phyloP scores from a whole-genome alignment of 164 flowering plant genomes.

The Nymphaea colorata region DNA sequence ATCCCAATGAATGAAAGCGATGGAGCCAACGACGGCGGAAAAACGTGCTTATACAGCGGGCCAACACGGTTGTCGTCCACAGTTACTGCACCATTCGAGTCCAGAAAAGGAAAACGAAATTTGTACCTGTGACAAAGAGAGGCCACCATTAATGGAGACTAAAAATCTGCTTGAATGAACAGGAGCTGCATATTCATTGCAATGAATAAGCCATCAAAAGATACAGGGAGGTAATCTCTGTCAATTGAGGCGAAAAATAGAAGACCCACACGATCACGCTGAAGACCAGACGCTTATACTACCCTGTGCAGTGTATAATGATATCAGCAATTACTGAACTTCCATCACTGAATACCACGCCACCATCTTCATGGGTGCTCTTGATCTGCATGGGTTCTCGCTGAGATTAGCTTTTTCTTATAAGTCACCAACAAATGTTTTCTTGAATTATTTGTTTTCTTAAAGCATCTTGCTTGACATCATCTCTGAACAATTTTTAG shows the following conservation, averaged over 20 bases:
- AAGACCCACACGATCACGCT: too few species aligned
- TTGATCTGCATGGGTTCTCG: constrained; percentile 68
- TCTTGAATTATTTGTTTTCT: constrained; percentile 4
- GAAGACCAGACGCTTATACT: too few species aligned
- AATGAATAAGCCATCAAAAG: too few species aligned
- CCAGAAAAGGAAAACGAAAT: constrained; percentile 74
- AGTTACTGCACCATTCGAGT: constrained; percentile 36
- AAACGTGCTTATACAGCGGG: constrained; percentile 71
- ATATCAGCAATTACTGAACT: constrained; percentile 28
- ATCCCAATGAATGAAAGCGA: constrained; percentile 78
- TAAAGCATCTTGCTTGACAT: too few species aligned
- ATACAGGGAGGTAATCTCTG: too few species aligned
- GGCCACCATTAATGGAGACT: too few species aligned
- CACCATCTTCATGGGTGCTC: constrained; percentile 42
- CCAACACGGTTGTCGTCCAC: constrained; percentile 85
- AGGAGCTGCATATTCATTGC: too few species aligned
- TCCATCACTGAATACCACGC: constrained; percentile 43
- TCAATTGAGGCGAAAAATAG: too few species aligned
- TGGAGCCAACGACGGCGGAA: constrained; percentile 74
- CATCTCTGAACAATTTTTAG: too few species aligned
- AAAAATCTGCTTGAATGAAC: too few species aligned
- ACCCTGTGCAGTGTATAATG: constrained; percentile 80
- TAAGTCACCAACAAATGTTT: too few species aligned
- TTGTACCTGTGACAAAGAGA: too few species aligned
- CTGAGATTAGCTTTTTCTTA: constrained; percentile 7